Evolutionary conservation across 208 protist genomes (phyloP), one percentile per base, ranked within the genome.

Genomic region (Trypanosoma avium): DNA sequence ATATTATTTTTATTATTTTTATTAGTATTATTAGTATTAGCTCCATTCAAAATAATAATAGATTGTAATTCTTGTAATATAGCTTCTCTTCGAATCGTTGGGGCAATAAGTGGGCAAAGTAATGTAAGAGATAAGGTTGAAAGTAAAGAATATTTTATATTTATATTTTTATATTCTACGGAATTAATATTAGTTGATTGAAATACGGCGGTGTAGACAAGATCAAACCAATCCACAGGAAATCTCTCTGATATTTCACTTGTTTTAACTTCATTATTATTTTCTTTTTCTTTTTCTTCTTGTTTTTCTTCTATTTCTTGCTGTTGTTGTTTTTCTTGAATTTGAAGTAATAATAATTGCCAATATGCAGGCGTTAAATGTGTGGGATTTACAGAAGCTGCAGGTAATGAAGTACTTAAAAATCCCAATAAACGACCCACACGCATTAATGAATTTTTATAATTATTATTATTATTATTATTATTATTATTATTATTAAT

Each of bases 31-130:
- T 5, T 13, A 38, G 33, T 38, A 13, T 10, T 5, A 5, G 5
- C 33, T 13, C 33, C 33, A 13, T 38, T 38, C 10, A 10, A 13
- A 27, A 84, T 61, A 15, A 85, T 64, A 8, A 76, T 58, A 33
- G 60, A 62, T 55, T 90, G 84, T 29, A 90, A 62, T 47, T 59
- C 24, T 29, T 74, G 77, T 33, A 90, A 72, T n/a, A 79, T 54
- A 42, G 36, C 32, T 24, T 74, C 54, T 22, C 81, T 63, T 13
- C 76, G 69, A 29, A 61, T 48, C 4, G 65, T 49, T 21, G 77
- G 70, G 3, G 81, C 78, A 32, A 75, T 72, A n/a, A 90, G 75
- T 2, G 80, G 84, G 9, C 76, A 68, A 10, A 87, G 62, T 40
- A 90, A 21, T 24, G 33, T 52, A 13, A 75, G 46, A 33, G 45